A percentile compares a stretch with the other conserved stretches of the same genome.
These are phyloP conservation scores for Pterula multifida DNA, from an alignment of 1,284 basidiomycete species.

Conservation along the genomic window DNA sequence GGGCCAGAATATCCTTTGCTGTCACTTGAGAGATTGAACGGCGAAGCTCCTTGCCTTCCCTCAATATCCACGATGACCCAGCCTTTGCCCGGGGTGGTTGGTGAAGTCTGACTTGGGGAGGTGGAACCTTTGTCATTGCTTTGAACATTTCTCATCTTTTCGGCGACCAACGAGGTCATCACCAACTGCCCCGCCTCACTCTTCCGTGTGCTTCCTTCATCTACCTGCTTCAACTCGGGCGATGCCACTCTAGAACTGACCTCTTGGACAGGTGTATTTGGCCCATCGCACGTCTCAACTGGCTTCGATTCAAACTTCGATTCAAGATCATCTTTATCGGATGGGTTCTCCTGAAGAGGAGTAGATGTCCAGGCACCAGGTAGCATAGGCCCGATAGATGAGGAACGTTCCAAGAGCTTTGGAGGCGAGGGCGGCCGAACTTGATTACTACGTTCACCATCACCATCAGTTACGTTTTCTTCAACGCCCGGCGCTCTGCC, in stretches of 20 bases:
- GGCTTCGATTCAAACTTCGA: neutral
- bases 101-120: constrained; percentile 15
- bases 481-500: constrained; percentile 24
- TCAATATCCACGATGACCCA: constrained; percentile 62
- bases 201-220: constrained; percentile 25
- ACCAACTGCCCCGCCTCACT: constrained; percentile 43
- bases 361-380: constrained; percentile 34
- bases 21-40: too few species aligned
- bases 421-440: neutral
- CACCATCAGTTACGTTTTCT: constrained; percentile 7
- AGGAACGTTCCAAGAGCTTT: constrained; percentile 15
- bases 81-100: constrained; percentile 27
- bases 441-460: neutral
- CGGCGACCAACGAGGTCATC: constrained; percentile 20
- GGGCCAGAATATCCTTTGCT: neutral
- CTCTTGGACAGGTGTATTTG: constrained; percentile 31
- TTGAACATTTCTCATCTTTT: constrained; percentile 11
- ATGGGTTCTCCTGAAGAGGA: constrained; percentile 26
- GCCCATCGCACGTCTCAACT: constrained; percentile 4
- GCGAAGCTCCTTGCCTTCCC: constrained; percentile 14
- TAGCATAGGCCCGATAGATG: constrained; percentile 20
- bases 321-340: constrained; percentile 14
- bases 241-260: constrained; percentile 32
- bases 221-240: constrained; percentile 31
- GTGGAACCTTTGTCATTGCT: constrained; percentile 7